Evolutionary conservation across 2,329 filamentous ascomycete species (phyloP).

Genomic region (Fusarium proliferatum): DNA sequence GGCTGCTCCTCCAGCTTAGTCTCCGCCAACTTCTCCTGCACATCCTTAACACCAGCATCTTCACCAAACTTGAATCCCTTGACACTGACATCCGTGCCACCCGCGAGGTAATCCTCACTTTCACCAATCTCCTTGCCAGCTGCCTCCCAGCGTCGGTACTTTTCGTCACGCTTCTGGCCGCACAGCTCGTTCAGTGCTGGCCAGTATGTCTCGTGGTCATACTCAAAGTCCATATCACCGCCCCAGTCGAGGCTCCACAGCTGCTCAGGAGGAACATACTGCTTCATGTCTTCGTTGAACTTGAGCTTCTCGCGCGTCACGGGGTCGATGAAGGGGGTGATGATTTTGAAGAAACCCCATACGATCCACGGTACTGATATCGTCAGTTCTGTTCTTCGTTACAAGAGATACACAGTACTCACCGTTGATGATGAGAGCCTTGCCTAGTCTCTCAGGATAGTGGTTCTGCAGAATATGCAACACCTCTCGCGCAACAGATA

Average conservation of each 20-base stretch:
- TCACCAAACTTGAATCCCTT: slow-evolving; percentile 47
- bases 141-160: slow-evolving; percentile 77
- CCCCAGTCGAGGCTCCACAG: slow-evolving; percentile 80
- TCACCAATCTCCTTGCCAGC: slow-evolving; percentile 87
- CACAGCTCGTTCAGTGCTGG: slow-evolving; percentile 81
- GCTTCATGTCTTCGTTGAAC: slow-evolving; percentile 91
- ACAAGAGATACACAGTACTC: background rate
- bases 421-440: slow-evolving; percentile 91
- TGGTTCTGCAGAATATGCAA: slow-evolving; percentile 93
- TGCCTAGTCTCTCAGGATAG: slow-evolving; percentile 91
- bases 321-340: slow-evolving; percentile 96
- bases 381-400: background rate
- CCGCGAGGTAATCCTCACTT: slow-evolving; percentile 86
- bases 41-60: slow-evolving; percentile 33
- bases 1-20: slow-evolving; percentile 44
- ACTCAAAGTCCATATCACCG: slow-evolving; percentile 88
- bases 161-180: slow-evolving; percentile 70
- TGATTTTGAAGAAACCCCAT: slow-evolving; percentile 93
- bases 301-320: slow-evolving; percentile 94
- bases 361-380: slow-evolving; percentile 86
- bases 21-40: slow-evolving; percentile 46
- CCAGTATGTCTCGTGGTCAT: slow-evolving; percentile 92
- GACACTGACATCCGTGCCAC: slow-evolving; percentile 57
- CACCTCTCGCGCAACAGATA: slow-evolving; percentile 84
- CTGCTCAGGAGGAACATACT: slow-evolving; percentile 84